Base-by-base conservation (phyloP, 2,329 filamentous ascomycete species). In the Xylariaceae sp. region DNA sequence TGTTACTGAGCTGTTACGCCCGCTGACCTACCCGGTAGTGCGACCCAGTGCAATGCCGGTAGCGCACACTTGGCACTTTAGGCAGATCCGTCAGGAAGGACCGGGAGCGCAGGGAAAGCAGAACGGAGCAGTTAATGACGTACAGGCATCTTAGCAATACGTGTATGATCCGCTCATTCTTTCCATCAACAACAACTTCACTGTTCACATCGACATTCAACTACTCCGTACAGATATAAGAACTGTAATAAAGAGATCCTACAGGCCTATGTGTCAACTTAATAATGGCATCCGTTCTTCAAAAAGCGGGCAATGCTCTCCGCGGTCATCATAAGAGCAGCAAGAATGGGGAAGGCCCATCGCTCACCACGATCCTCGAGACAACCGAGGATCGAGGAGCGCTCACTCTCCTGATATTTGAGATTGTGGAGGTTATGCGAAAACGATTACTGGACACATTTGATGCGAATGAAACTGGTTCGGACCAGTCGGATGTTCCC, bases 371-470 rank as follows among this genome's bases (percentile, higher is more conserved):
- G 7, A 60, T 69, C 3, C 59, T 71, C 15, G 63, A 66, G 51
- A 68, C 65, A 8, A 60, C 47, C 13, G 67, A 69, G 48, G 65
- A 71, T n/a, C 67, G 68, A 13, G 57, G 61, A 9, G 56, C 68
- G 2, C 66, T 71, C 59, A 69, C 65, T 2, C 61, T 70, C 50
- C 61, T 70, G 51, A 53, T 71, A 37, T 68, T 61, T 50, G 64
- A 68, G 15, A 66, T 69, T 45, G 68, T 66, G 9, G 68, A 70
- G 52, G 55, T 65, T 35, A 68, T 71, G 67, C 65, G 69, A 55
- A 65, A 64, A 53, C 57, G 53, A 17, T 51, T 68, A 13, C 18
- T 67, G 6, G 59, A 61, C 17, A 62, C 59, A 50, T 71, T 71
- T 13, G 64, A 71, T 51, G 63, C 68, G 3, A 64, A 61, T 10